Base-by-base conservation (phyloP, 257 asterid genomes). In the Primulina huaijiensis region DNA sequence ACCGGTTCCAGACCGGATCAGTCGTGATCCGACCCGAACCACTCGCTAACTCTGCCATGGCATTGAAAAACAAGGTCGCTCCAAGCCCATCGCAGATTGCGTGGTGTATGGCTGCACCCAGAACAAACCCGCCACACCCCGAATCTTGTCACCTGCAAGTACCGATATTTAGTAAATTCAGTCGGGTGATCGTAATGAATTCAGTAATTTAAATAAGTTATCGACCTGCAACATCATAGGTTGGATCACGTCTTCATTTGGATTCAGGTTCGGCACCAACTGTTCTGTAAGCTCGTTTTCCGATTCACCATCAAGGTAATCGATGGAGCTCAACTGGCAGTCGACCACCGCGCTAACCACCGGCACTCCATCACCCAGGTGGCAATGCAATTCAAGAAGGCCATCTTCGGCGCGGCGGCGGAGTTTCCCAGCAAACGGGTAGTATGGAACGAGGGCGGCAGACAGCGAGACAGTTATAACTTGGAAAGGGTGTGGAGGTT, bases 31-130 rank as follows among this genome's bases (percentile, higher is more conserved):
- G 75, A 4, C 25, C 76, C 33, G 70, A 60, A 64, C 96, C 96
- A 16, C 95, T 86, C 0, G 96, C 90, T 29, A 86, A 16, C 86
- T 82, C 97, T 0, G 96, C 93, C 89, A 89, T 76, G 20, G 84
- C 90, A 74, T 75, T 85, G 67, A 91, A 91, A 56, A 89, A 83
- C 73, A 68, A n/a, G 2, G 97, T 86, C 2, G 96, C 90, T 11
- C 97, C 97, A 12, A 86, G 57, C 0, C 97, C 97, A 65, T 89
- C 96, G 72, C 92, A 87, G 21, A 89, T 55, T 0, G 92, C 81
- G 60, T 89, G 90, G 74, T 89, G 95, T 8, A 87, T 74, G 1
- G 90, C 87, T 6, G 91, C 83, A 21, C 97, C 96, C 46, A 91
- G 85, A 37, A 86, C 88, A 61, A 80, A 91, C 65, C 97, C 97